phyloP scores from a whole-genome alignment of 1,284 basidiomycete species.

The Ustilago tritici region DNA sequence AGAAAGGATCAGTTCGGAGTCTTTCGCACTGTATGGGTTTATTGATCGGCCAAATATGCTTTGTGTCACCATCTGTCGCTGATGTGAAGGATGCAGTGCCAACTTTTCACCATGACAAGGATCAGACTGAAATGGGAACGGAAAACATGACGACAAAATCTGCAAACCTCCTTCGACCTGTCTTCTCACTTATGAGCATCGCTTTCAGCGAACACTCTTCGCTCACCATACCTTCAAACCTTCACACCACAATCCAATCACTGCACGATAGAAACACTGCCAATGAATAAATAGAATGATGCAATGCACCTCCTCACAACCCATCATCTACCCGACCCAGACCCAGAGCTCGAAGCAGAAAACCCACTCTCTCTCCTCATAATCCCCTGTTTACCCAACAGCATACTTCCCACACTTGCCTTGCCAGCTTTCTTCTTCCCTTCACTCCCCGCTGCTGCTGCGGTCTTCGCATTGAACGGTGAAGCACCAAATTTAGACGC shows the following conservation, averaged over 20 bases:
- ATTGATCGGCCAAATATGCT: conserved; percentile 1
- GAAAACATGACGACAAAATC: background rate
- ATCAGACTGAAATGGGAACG: background rate
- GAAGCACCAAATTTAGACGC: background rate
- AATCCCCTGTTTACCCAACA: conserved; percentile 27
- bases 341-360: conserved; percentile 12
- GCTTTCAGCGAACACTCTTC: no score
- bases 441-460: background rate
- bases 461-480: background rate
- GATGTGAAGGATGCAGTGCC: background rate
- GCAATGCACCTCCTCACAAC: no score
- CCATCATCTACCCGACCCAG: background rate
- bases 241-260: no score
- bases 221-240: no score
- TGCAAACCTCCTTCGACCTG: no score
- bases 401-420: conserved; percentile 2
- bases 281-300: no score
- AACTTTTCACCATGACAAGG: background rate
- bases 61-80: no score
- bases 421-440: conserved; percentile 1
- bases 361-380: conserved; percentile 44
- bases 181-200: no score
- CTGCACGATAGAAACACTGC: no score
- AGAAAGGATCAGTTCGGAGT: conserved; percentile 39
- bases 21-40: conserved; percentile 33